Conservation (phyloP, 2,329 filamentous ascomycete species). For the Talaromyces sp. region DNA sequence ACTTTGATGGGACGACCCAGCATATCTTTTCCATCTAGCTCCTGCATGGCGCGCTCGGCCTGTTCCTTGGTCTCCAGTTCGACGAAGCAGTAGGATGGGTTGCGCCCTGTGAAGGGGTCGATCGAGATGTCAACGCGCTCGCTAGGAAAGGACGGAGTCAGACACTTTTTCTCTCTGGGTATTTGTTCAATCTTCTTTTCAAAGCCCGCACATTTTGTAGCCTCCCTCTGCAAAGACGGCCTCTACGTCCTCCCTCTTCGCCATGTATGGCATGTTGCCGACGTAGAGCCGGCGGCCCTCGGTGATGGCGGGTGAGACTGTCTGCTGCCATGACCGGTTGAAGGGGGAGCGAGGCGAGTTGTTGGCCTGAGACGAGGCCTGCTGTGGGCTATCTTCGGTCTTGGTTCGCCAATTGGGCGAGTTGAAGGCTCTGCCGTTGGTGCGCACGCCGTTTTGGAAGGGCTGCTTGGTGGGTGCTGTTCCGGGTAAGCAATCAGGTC, state of each 20-base stretch:
- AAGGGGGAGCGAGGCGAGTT: slow-evolving; percentile 26
- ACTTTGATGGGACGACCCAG: slow-evolving; percentile 58
- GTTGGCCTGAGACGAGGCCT: slow-evolving; percentile 20
- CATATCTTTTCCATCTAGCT: slow-evolving; percentile 51
- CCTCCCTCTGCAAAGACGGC: slow-evolving; percentile 40
- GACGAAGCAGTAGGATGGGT: slow-evolving; percentile 71
- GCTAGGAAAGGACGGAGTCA: slow-evolving; percentile 24
- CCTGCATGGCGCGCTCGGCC: slow-evolving; percentile 53
- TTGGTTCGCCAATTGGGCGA: slow-evolving; percentile 39
- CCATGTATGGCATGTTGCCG: slow-evolving; percentile 51
- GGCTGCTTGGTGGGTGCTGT: slow-evolving; percentile 26
- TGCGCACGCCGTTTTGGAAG: slow-evolving; percentile 27
- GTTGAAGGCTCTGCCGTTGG: slow-evolving; percentile 33
- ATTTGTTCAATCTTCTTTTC: not conserved
- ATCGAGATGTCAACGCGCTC: slow-evolving; percentile 63
- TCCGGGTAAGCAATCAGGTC: slow-evolving; percentile 8
- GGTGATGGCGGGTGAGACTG: slow-evolving; percentile 29
- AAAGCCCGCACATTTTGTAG: slow-evolving; percentile 25
- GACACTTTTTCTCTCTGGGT: not conserved
- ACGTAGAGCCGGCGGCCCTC: slow-evolving; percentile 47
- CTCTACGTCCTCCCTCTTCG: slow-evolving; percentile 47
- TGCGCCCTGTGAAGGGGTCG: slow-evolving; percentile 62
- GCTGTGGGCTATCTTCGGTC: slow-evolving; percentile 28
- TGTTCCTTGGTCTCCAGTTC: slow-evolving; percentile 56
- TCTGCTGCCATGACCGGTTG: slow-evolving; percentile 11